These are phyloP conservation scores for Vigna radiata DNA, from an alignment of 306 rosid genomes.

Conservation along the genomic window DNA sequence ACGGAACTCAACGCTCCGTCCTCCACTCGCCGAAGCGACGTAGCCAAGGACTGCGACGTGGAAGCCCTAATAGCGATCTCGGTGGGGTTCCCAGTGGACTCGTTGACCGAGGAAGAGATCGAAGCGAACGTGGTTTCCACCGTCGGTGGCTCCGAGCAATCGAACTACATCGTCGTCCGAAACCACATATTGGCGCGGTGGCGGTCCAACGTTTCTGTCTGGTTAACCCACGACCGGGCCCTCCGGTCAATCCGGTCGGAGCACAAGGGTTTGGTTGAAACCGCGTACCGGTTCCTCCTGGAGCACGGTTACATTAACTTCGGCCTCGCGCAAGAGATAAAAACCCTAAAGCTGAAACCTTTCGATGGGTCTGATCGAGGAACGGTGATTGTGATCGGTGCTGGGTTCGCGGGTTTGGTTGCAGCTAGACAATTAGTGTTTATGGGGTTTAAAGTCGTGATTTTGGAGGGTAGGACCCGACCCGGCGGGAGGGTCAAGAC, in stretches of 20 bases:
- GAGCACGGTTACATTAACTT: slow-evolving; percentile 89
- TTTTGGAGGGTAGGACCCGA: slow-evolving; percentile 82
- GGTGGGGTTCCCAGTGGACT: slow-evolving; percentile 87
- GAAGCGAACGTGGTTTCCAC: slow-evolving; percentile 82
- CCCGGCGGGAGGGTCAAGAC: slow-evolving; percentile 95
- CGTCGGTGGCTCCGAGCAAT: slow-evolving; percentile 79
- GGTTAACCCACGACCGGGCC: slow-evolving; percentile 73
- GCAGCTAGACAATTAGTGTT: slow-evolving; percentile 90
- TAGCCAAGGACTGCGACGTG: slow-evolving; percentile 68
- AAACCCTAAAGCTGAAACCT: slow-evolving; percentile 61
- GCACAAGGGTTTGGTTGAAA: slow-evolving; percentile 71
- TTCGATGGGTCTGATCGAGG: slow-evolving; percentile 64
- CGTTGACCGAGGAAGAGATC: slow-evolving; percentile 89
- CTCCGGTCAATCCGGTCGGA: slow-evolving; percentile 73
- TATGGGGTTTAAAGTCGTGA: slow-evolving; percentile 78
- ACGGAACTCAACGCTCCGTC: slow-evolving; percentile 66
- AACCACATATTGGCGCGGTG: slow-evolving; percentile 83
- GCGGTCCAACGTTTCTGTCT: slow-evolving; percentile 74
- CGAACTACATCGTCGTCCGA: slow-evolving; percentile 76
- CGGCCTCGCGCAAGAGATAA: slow-evolving; percentile 73
- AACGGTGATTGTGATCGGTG: slow-evolving; percentile 79
- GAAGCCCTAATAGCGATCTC: slow-evolving; percentile 85
- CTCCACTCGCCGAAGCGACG: slow-evolving; percentile 73
- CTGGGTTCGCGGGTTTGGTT: slow-evolving; percentile 84
- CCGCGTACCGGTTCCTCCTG: slow-evolving; percentile 70